Evolutionary conservation across 2,329 filamentous ascomycete genomes (phyloP), one percentile per base, ranked within the genome.

Genomic region (Cryphonectria nitschkei): DNA sequence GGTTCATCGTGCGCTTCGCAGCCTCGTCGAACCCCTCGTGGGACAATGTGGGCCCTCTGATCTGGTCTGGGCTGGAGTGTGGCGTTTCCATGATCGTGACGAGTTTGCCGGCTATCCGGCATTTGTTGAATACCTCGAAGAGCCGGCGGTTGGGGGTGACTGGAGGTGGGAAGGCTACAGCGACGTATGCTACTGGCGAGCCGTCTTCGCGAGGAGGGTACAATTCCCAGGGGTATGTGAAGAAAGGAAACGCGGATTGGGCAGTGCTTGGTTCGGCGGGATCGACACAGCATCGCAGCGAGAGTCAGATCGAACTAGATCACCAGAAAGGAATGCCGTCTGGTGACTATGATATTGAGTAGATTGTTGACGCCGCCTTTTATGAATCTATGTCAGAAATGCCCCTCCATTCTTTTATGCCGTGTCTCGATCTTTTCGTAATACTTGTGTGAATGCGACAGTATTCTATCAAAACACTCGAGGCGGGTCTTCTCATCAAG

Each of bases 41-140:
- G 81, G 80, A 83, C 72, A 80, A 82, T 39, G 79, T 79, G 3
- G 78, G 82, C 70, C 75, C 77, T 3, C 70, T 83, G 29, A 78
- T 84, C 65, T 84, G 82, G 82, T 81, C 80, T 4, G 82, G 81
- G 2, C 73, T 84, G 29, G 83, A 84, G 74, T 76, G 82, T 14
- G 79, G 81, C 0, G 77, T 81, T 0, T 79, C 82, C 34, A 78
- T 84, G 60, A 78, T 84, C 46, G 79, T 83, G 32, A 79, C 79
- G 37, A 82, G 80, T 50, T 75, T 84, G 6, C 83, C 83, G 2
- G 79, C 79, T 0, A 80, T 83, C 7, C 79, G 81, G 58, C 74
- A 77, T 5, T 70, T 81, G 41, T 65, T 76, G 50, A 70, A 56
- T 37, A 74, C 70, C 50, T 26, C 72, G 26, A 46, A 66, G 22